Evolutionary conservation across 139 green algal genomes (phyloP).

Genomic region (Picocystis salinarum): DNA sequence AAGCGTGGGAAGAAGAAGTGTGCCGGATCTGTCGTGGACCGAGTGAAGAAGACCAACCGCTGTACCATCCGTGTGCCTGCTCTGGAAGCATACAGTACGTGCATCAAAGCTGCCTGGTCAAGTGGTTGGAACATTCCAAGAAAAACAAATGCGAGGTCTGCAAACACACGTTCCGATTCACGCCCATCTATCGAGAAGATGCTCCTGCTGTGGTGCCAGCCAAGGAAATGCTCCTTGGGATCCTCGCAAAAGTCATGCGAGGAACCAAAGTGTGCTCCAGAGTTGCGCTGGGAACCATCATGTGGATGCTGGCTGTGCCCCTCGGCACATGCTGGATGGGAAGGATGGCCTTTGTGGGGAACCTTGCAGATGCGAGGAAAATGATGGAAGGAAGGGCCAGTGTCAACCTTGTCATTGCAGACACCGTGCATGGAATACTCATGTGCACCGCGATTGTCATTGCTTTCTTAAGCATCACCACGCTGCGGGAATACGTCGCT

Average conservation of each 20-base stretch:
- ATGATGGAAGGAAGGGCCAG: neutral
- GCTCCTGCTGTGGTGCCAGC: slow-evolving; percentile 20
- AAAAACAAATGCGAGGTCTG: slow-evolving; percentile 38
- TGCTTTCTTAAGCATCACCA: slow-evolving; percentile 12
- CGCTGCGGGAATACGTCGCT: slow-evolving; percentile 16
- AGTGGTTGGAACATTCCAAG: slow-evolving; percentile 38
- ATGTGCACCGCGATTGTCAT: slow-evolving; percentile 19
- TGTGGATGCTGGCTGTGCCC: slow-evolving; percentile 34
- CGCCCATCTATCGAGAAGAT: slow-evolving; percentile 31
- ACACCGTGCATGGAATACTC: slow-evolving; percentile 10
- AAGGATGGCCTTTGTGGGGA: slow-evolving; percentile 20
- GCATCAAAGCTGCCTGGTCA: slow-evolving; percentile 35
- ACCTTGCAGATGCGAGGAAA: slow-evolving; percentile 10
- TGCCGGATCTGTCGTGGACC: slow-evolving; percentile 36
- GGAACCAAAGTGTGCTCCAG: slow-evolving; percentile 11
- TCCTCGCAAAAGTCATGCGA: neutral
- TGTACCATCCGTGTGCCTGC: slow-evolving; percentile 43
- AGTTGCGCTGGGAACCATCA: slow-evolving; percentile 4
- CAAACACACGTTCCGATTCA: slow-evolving; percentile 37
- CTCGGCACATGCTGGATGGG: slow-evolving; percentile 27
- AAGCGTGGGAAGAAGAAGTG: slow-evolving; percentile 10
- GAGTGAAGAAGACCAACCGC: slow-evolving; percentile 7
- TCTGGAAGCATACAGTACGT: slow-evolving; percentile 44
- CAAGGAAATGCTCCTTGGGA: slow-evolving; percentile 23
- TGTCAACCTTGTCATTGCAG: slow-evolving; percentile 11